phyloP scores from a whole-genome alignment of 345 rosid species.

The Diplotaxis tenuifolia region DNA sequence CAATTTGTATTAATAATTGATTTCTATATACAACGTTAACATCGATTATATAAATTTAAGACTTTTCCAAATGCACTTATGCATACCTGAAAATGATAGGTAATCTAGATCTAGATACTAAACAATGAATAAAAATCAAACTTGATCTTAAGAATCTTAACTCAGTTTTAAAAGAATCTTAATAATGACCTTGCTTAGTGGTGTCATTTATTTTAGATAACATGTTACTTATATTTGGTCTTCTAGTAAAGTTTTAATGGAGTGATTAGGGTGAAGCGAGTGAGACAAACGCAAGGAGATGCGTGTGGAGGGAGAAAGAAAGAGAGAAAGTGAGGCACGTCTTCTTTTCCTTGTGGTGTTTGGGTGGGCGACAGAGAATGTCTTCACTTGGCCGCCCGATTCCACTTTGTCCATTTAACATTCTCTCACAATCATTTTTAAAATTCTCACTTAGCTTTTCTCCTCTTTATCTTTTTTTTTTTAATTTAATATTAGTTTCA shows the following conservation, averaged over 20 bases:
- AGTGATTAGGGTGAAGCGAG: background rate
- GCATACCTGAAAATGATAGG: background rate
- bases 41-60: background rate
- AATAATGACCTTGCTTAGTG: background rate
- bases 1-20: background rate
- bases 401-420: conserved; percentile 11
- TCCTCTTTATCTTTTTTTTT: background rate
- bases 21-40: background rate
- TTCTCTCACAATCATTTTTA: background rate
- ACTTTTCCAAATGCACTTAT: background rate
- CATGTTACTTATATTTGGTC: background rate
- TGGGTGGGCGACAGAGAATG: conserved; percentile 40
- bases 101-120: background rate
- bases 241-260: background rate
- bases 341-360: conserved; percentile 24
- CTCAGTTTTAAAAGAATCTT: background rate
- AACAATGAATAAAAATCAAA: background rate
- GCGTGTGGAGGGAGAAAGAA: conserved; percentile 4
- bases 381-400: conserved; percentile 39
- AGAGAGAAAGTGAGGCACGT: conserved; percentile 28
- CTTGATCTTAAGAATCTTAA: background rate
- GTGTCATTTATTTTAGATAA: background rate
- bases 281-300: background rate
- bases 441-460: background rate
- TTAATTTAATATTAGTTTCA: background rate